A percentile compares a stretch with the other conserved stretches of the same genome.
phyloP scores from a whole-genome alignment of 108 stramenopile genomes.

The Heterococcus sp. region DNA sequence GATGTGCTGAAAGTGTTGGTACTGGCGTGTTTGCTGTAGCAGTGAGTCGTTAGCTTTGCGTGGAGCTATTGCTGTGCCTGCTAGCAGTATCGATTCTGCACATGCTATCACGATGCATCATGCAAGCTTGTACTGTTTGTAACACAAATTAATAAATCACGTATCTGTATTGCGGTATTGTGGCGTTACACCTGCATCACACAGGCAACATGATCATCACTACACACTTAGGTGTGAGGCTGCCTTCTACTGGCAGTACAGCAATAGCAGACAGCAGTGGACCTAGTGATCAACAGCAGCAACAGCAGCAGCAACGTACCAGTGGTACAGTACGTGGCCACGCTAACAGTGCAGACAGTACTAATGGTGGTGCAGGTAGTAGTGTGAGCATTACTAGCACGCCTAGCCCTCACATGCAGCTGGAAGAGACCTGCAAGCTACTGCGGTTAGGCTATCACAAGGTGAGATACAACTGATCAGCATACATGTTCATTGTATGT shows the following conservation, averaged over 20 bases:
- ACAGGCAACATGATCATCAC: conserved; percentile 1
- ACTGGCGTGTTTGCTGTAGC: too few relatives aligned
- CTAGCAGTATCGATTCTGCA: too few relatives aligned
- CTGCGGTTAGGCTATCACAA: not conserved
- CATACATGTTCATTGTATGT: too few relatives aligned
- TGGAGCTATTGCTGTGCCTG: too few relatives aligned
- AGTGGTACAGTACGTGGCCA: too few relatives aligned
- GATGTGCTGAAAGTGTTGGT: not conserved
- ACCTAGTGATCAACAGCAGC: too few relatives aligned
- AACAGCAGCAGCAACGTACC: too few relatives aligned
- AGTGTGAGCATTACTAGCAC: not conserved
- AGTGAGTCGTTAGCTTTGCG: too few relatives aligned
- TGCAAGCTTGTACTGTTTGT: not conserved
- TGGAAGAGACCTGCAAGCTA: not conserved
- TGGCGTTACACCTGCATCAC: not conserved
- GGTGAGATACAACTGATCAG: too few relatives aligned
- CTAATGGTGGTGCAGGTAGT: not conserved
- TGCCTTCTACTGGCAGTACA: too few relatives aligned
- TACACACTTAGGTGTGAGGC: not conserved
- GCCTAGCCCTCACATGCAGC: not conserved
- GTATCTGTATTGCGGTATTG: not conserved
- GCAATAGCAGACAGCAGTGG: not conserved
- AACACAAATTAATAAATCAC: not conserved
- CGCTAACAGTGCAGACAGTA: not conserved
- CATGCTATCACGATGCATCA: too few relatives aligned